Percentiles rank a stretch among this genome's conserved stretches.
These are phyloP conservation scores for Colletotrichum sp. DNA, from an alignment of 2,329 filamentous ascomycete species.

Conservation along the genomic window DNA sequence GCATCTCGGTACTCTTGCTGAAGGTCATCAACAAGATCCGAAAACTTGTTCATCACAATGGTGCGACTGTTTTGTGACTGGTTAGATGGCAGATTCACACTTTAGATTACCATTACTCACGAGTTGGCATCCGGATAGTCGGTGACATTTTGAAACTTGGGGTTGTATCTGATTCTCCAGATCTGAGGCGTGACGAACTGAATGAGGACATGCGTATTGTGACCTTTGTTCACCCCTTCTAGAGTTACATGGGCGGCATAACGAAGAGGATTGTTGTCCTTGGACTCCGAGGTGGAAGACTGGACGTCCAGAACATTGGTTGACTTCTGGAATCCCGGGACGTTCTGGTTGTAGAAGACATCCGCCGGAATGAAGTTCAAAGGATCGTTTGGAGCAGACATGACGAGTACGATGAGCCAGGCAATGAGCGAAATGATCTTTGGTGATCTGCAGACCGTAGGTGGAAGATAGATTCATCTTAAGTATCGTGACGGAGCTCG, in stretches of 20 bases:
- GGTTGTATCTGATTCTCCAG: neutral
- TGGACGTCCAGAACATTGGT: fast-evolving
- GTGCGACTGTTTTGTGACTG: too few species aligned
- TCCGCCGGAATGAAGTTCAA: neutral
- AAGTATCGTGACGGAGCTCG: too few species aligned
- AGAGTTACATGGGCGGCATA: neutral
- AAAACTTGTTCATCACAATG: neutral
- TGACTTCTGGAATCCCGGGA: neutral
- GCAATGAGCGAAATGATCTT: neutral
- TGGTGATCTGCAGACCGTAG: fast-evolving
- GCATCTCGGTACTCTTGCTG: neutral
- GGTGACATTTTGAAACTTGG: neutral
- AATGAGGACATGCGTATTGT: too few species aligned
- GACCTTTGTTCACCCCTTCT: too few species aligned
- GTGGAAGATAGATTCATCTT: neutral
- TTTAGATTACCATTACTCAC: too few species aligned
- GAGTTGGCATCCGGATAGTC: too few species aligned
- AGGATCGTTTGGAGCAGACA: neutral
- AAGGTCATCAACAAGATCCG: neutral
- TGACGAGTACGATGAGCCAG: neutral
- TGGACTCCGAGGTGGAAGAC: neutral
- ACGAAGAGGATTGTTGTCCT: neutral
- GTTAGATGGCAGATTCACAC: too few species aligned
- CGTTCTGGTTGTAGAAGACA: neutral
- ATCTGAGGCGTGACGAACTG: neutral